Evolutionary conservation across 2,329 filamentous ascomycete genomes (phyloP).

Genomic region (Aciculosporium take): DNA sequence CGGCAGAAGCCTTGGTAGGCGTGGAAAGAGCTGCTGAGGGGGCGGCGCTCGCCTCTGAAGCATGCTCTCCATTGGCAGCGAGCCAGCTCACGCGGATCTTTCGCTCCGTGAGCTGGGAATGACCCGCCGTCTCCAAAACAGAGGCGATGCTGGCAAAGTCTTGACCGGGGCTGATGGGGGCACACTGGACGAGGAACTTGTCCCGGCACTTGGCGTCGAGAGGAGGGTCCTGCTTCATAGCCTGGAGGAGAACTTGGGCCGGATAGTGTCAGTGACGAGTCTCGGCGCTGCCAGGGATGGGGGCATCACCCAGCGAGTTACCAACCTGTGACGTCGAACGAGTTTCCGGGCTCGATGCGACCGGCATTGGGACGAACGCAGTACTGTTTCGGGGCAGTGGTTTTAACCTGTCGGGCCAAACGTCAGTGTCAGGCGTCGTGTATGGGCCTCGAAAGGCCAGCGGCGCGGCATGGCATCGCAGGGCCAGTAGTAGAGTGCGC

Average conservation of each 20-base stretch:
- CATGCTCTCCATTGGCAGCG: conserved; percentile 37
- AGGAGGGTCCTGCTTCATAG: conserved; percentile 91
- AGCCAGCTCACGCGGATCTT: conserved; percentile 92
- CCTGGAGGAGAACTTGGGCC: conserved; percentile 71
- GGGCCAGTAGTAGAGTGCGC: not conserved
- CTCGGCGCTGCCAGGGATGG: conserved; percentile 3
- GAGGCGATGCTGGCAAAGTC: conserved; percentile 68
- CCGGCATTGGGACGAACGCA: conserved; percentile 96
- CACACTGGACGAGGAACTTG: conserved; percentile 94
- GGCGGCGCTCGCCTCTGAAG: conserved; percentile 11
- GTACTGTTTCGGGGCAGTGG: conserved; percentile 98
- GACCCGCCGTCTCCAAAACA: conserved; percentile 71
- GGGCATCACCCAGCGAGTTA: too few relatives aligned
- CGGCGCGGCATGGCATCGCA: not conserved
- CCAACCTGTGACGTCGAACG: conserved; percentile 82
- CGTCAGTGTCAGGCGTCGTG: not conserved
- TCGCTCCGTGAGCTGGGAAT: conserved; percentile 70
- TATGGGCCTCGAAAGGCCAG: not conserved
- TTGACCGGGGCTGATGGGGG: conserved; percentile 68
- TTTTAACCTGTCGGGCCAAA: conserved; percentile 65
- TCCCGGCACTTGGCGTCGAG: conserved; percentile 81
- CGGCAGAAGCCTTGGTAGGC: conserved; percentile 25
- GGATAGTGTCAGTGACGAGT: conserved; percentile 8
- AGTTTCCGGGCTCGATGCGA: conserved; percentile 77
- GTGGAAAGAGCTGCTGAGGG: conserved; percentile 18